A percentile compares a stretch with the other conserved stretches of the same genome.
Evolutionary conservation across 1,284 basidiomycete species (phyloP).

Genomic region (Pseudozyma pruni): DNA sequence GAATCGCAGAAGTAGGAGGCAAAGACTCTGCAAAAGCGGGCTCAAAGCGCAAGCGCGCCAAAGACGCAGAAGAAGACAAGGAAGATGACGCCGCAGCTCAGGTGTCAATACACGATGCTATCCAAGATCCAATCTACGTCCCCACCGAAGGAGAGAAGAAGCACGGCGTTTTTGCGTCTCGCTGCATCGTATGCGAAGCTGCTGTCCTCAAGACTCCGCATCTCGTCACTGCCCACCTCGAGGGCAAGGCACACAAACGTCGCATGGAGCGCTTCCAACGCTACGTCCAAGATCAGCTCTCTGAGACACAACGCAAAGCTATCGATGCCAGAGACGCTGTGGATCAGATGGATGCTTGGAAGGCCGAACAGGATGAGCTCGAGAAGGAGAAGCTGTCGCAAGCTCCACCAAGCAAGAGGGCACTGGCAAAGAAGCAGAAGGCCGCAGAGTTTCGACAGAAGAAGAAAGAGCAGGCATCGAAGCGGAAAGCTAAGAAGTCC

Average conservation of each 20-base stretch:
- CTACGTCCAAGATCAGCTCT: conserved; percentile 28
- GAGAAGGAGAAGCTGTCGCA: conserved; percentile 21
- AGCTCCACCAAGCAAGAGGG: conserved; percentile 24
- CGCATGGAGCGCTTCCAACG: conserved; percentile 36
- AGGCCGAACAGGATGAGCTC: conserved; percentile 19
- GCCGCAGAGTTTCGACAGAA: conserved; percentile 29
- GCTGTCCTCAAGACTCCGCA: conserved; percentile 37
- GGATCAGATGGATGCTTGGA: conserved; percentile 40
- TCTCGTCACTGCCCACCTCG: conserved; percentile 31
- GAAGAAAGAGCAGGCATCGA: conserved; percentile 26
- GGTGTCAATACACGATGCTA: conserved; percentile 35
- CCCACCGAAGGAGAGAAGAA: conserved; percentile 44
- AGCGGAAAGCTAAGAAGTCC: conserved; percentile 18
- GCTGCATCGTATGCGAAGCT: conserved; percentile 41
- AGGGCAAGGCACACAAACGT: conserved; percentile 37
- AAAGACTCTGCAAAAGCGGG: conserved; percentile 10
- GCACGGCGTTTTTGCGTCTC: conserved; percentile 34
- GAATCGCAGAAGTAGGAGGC: neutral
- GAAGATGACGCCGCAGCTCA: conserved; percentile 18
- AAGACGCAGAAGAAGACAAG: conserved; percentile 14
- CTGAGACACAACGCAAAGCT: conserved; percentile 15
- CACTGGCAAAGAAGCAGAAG: conserved; percentile 29
- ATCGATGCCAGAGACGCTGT: conserved; percentile 44
- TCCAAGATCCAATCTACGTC: conserved; percentile 46
- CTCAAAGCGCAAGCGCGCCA: conserved; percentile 30